Base-by-base conservation (phyloP, 1,284 basidiomycete species). In the Cutaneotrichosporon spelunceum region DNA sequence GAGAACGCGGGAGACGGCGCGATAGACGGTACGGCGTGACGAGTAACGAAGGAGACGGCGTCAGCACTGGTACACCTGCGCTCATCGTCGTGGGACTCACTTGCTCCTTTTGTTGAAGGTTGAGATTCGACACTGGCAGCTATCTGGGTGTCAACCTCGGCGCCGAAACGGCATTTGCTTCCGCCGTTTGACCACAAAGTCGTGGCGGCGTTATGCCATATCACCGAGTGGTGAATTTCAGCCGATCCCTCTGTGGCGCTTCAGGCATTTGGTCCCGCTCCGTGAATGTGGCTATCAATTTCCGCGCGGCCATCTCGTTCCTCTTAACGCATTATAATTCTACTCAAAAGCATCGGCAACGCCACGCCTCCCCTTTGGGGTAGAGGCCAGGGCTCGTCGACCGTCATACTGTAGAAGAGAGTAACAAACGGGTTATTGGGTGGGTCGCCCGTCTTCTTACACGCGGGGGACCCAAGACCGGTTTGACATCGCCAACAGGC, bases 321-420 rank as follows among this genome's bases (percentile, higher is more conserved):
- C 30, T 30, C 27, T 30, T 50, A 62, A 66, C 60, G 60, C 61
- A 66, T 60, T 55, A 57, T 54, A 56, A 62, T 53, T 70, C 70
- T 70, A 69, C 69, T 67, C 56, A 72, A 74, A 74, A 74, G 73
- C 73, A 74, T 71, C 67, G 54, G 59, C 65, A 24, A 49, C 42
- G 47, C 47, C 48, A 29, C 34, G 13, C 10, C 52, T 33, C 34
- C 63, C 70, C 70, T 62, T 60, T 52, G 66, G 59, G 58, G 57
- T 52, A 26, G 56, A 52, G 64, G 33, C 29, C 26, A 61, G 49
- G 59, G 57, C 56, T 33, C 26, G 48, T 30, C 42, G 68, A 72
- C 72, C 73, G 73, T 75, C 72, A 71, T 71, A 65, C 44, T 55
- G 68, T 71, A 70, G 72, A 72, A 65, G 66, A 73, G 69, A 75